Conservation (phyloP, 2,329 filamentous ascomycete genomes). For the Huntiella savannae region DNA sequence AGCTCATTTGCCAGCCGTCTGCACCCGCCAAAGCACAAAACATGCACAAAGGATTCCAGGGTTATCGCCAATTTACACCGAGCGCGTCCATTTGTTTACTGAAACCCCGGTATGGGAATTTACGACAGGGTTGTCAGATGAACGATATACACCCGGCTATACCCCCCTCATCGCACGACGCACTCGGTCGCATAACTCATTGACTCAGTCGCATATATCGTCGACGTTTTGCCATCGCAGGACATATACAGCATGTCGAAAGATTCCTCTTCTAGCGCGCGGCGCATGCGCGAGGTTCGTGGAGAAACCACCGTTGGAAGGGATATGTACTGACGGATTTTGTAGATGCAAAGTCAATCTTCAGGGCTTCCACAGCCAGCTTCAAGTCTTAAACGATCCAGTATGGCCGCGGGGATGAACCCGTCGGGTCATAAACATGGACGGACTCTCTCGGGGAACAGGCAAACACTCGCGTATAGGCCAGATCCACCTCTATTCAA, state of each 20-base stretch:
- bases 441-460: conserved; percentile 65
- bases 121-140: too few relatives aligned
- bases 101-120: neutral
- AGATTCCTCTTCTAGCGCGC: conserved; percentile 80
- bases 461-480: conserved; percentile 71
- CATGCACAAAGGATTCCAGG: too few relatives aligned
- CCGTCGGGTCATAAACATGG: conserved; percentile 49
- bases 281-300: conserved; percentile 72
- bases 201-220: neutral
- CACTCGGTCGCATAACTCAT: neutral
- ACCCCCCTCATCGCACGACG: neutral
- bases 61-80: too few relatives aligned
- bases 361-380: conserved; percentile 75
- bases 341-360: conserved; percentile 52
- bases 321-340: conserved; percentile 31
- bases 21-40: too few relatives aligned
- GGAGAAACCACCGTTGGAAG: neutral
- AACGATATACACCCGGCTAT: neutral
- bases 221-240: neutral
- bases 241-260: conserved; percentile 47
- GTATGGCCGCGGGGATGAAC: conserved; percentile 48
- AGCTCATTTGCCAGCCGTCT: too few relatives aligned
- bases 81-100: conserved; percentile 8
- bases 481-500: conserved; percentile 69
- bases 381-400: conserved; percentile 76